Evolutionary conservation across 1,139 yeast genomes (phyloP).

Genomic region (Yamadazyma dushanensis): DNA sequence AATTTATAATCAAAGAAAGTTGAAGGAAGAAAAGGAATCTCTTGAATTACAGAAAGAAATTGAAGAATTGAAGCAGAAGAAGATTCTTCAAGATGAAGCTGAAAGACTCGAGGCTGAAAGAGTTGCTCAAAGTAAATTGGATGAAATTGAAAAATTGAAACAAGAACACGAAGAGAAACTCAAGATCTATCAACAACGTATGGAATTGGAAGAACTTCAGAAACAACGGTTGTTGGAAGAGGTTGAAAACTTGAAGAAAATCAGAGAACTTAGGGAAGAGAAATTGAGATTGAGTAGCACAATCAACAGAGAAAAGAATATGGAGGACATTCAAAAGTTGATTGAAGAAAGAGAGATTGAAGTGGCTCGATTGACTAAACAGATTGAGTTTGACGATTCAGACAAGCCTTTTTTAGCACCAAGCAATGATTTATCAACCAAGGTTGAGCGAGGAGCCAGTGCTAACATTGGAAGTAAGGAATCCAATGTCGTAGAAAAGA

Average conservation of each 20-base stretch:
- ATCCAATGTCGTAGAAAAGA: constrained; percentile 17
- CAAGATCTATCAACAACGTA: constrained; percentile 29
- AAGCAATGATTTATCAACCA: constrained; percentile 7
- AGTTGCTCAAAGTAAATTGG: constrained; percentile 33
- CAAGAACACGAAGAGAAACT: constrained; percentile 34
- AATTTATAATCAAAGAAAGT: constrained; percentile 26
- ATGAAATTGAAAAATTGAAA: constrained; percentile 35
- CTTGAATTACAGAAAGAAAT: constrained; percentile 29
- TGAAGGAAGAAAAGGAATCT: constrained; percentile 27
- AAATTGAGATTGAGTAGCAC: constrained; percentile 33
- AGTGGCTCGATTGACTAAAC: constrained; percentile 33
- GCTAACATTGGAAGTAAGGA: constrained; percentile 7
- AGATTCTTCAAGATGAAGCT: constrained; percentile 24
- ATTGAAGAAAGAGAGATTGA: constrained; percentile 39
- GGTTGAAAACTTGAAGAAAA: constrained; percentile 40
- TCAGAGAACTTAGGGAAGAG: constrained; percentile 40
- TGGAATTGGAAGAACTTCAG: constrained; percentile 38
- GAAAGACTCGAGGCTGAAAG: constrained; percentile 34
- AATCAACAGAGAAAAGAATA: constrained; percentile 23
- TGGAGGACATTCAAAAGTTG: constrained; percentile 33
- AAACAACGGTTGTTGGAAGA: constrained; percentile 37
- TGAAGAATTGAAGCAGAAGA: constrained; percentile 28
- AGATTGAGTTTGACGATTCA: constrained; percentile 34
- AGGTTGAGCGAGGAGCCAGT: constrained; percentile 7
- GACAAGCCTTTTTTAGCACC: constrained; percentile 18